Evolutionary conservation across 108 stramenopile genomes (phyloP).

Genomic region (Conticribra guillardii): DNA sequence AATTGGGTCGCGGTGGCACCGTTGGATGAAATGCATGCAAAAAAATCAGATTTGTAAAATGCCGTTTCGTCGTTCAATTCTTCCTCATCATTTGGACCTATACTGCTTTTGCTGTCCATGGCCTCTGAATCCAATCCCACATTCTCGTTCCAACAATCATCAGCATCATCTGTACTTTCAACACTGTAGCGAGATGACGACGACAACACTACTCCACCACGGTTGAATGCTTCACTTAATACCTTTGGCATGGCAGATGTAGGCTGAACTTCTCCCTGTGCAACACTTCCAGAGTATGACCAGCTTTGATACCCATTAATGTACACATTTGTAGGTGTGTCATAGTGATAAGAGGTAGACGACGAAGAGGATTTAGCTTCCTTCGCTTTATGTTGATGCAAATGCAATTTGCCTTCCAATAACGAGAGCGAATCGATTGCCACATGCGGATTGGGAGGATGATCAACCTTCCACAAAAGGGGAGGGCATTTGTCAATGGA

Average conservation of each 20-base stretch:
- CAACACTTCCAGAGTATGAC: conserved; percentile 81
- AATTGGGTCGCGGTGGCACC: conserved; percentile 34
- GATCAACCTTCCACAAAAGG: conserved; percentile 82
- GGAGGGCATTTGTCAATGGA: conserved; percentile 58
- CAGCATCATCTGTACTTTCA: conserved; percentile 7
- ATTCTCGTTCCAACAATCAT: conserved; percentile 26
- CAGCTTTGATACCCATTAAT: conserved; percentile 89
- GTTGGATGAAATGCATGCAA: conserved; percentile 76
- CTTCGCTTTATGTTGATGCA: conserved; percentile 8
- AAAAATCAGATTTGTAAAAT: conserved; percentile 83
- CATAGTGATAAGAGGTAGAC: conserved; percentile 35
- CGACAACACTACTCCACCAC: conserved; percentile 56
- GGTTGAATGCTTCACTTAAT: conserved; percentile 79
- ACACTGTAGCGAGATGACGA: conserved; percentile 3
- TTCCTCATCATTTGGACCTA: not conserved
- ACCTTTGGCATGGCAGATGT: conserved; percentile 75
- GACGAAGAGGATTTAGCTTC: conserved; percentile 18
- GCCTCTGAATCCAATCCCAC: not conserved
- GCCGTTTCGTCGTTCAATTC: conserved; percentile 35
- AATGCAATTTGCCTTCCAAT: conserved; percentile 68
- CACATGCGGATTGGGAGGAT: conserved; percentile 54
- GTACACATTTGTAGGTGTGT: conserved; percentile 76
- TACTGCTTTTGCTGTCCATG: not conserved
- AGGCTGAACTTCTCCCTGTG: conserved; percentile 76
- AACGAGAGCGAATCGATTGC: conserved; percentile 77